These are phyloP conservation scores for Hymenoscyphus fructigenus DNA, from an alignment of 2,329 filamentous ascomycete species.

Conservation along the genomic window DNA sequence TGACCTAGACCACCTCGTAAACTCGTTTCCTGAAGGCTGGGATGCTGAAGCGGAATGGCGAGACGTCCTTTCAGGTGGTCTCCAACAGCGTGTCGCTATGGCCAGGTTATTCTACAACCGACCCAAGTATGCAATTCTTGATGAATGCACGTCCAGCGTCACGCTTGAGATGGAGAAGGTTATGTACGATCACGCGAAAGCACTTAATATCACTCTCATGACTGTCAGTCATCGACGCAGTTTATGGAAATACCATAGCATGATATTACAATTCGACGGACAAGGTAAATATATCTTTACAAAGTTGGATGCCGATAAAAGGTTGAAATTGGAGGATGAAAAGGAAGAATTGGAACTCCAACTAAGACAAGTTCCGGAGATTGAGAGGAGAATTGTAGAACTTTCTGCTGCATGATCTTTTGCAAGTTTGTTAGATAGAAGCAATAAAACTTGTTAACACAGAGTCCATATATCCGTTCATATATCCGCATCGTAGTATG, in stretches of 20 bases:
- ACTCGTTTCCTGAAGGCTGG: conserved; percentile 75
- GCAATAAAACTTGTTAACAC: background rate
- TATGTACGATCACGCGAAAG: conserved; percentile 97
- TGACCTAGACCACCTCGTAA: conserved; percentile 79
- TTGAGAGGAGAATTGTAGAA: conserved; percentile 82
- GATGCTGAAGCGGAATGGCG: conserved; percentile 97
- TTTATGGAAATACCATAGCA: conserved; percentile 94
- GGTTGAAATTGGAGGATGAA: conserved; percentile 88
- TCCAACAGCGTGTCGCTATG: conserved; percentile 97
- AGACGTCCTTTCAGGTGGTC: conserved; percentile 84
- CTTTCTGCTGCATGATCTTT: conserved; percentile 51
- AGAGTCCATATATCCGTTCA: no score
- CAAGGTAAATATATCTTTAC: conserved; percentile 92
- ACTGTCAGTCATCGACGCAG: conserved; percentile 90
- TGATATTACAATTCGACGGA: conserved; percentile 95
- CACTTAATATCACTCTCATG: conserved; percentile 90
- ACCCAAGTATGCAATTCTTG: conserved; percentile 90
- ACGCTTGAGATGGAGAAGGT: conserved; percentile 90
- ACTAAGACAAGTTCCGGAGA: conserved; percentile 80
- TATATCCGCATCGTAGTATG: no score
- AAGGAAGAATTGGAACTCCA: conserved; percentile 89
- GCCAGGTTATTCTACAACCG: conserved; percentile 91
- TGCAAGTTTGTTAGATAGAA: background rate
- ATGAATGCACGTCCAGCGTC: conserved; percentile 95
- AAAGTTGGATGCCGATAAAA: conserved; percentile 79